A percentile compares a stretch with the other conserved stretches of the same genome.
phyloP scores from a whole-genome alignment of 371 early-diverging fungal genomes.

The Mucor racemosus region DNA sequence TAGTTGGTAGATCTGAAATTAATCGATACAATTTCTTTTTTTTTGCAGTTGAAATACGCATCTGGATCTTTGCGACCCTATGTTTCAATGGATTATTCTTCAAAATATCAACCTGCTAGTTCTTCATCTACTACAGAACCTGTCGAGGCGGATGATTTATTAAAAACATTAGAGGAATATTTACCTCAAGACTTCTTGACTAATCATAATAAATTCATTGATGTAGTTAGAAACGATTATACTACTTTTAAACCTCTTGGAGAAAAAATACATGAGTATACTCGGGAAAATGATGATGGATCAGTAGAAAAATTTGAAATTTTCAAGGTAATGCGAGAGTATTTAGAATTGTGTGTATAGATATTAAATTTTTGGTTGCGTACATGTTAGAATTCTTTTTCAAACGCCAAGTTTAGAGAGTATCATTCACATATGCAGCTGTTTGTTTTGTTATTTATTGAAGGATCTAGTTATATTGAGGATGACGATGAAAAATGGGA shows the following conservation, averaged over 20 bases:
- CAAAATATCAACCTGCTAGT: slow-evolving; percentile 36
- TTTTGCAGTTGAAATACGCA: slow-evolving; percentile 69
- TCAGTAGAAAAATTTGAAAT: slow-evolving; percentile 68
- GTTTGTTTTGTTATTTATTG: slow-evolving; percentile 85
- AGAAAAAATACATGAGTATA: slow-evolving; percentile 72
- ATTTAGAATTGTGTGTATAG: neutral
- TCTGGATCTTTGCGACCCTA: slow-evolving; percentile 79
- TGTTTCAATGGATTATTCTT: slow-evolving; percentile 64
- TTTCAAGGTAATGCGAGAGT: slow-evolving; percentile 62
- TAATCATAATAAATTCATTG: slow-evolving; percentile 66
- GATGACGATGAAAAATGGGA: slow-evolving; percentile 87
- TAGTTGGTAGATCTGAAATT: neutral
- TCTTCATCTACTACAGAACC: neutral
- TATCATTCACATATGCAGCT: slow-evolving; percentile 81
- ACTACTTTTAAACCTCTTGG: slow-evolving; percentile 70
- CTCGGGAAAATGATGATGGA: slow-evolving; percentile 41
- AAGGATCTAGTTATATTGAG: slow-evolving; percentile 90
- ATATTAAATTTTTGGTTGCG: too few species aligned
- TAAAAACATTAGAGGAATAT: slow-evolving; percentile 41
- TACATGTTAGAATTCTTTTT: slow-evolving; percentile 38
- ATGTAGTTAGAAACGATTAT: slow-evolving; percentile 64
- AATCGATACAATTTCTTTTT: neutral
- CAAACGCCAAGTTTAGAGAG: slow-evolving; percentile 65
- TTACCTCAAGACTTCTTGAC: slow-evolving; percentile 49
- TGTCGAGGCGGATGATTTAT: slow-evolving; percentile 50